A percentile compares a stretch with the other conserved stretches of the same genome.
Evolutionary conservation across 1,284 basidiomycete species (phyloP).

Genomic region (Pseudozyma flocculosa): DNA sequence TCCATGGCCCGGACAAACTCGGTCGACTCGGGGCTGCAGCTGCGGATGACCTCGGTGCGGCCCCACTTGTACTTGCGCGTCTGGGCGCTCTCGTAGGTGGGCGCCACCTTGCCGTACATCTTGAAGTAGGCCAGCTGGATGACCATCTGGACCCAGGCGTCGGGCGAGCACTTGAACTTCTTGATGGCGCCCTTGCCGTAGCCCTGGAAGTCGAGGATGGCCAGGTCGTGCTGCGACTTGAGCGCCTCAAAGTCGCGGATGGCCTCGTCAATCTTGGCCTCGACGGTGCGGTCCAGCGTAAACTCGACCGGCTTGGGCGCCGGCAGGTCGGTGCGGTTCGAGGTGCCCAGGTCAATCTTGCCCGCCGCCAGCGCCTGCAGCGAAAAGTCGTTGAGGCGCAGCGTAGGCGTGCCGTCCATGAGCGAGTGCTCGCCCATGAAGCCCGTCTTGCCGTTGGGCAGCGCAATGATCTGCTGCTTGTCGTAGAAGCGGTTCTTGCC

Average conservation of each 20-base stretch:
- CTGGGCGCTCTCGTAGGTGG: slow-evolving; percentile 90
- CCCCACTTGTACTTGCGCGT: slow-evolving; percentile 89
- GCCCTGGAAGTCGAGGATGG: slow-evolving; percentile 80
- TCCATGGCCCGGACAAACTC: slow-evolving; percentile 88
- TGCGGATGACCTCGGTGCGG: slow-evolving; percentile 90
- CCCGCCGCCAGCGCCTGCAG: slow-evolving; percentile 75
- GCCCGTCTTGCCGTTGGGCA: slow-evolving; percentile 85
- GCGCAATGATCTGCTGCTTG: slow-evolving; percentile 77
- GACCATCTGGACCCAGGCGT: slow-evolving; percentile 89
- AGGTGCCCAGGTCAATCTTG: slow-evolving; percentile 68
- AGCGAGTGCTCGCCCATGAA: slow-evolving; percentile 94
- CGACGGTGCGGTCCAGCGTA: slow-evolving; percentile 66
- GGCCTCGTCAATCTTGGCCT: slow-evolving; percentile 64
- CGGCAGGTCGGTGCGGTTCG: slow-evolving; percentile 64
- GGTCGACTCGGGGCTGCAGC: slow-evolving; percentile 77
- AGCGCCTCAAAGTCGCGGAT: slow-evolving; percentile 74
- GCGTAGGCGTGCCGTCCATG: slow-evolving; percentile 94
- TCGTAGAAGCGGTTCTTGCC: slow-evolving; percentile 93
- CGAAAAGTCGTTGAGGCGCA: slow-evolving; percentile 92
- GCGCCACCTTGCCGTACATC: slow-evolving; percentile 74
- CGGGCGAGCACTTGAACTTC: slow-evolving; percentile 82
- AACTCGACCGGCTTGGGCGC: slow-evolving; percentile 72
- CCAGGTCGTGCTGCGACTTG: slow-evolving; percentile 76
- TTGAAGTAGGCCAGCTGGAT: slow-evolving; percentile 93
- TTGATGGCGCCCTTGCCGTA: slow-evolving; percentile 92